A percentile compares a stretch with the other conserved stretches of the same genome.
phyloP scores from a whole-genome alignment of 2,329 filamentous ascomycete genomes.

The Penicillium sp. region DNA sequence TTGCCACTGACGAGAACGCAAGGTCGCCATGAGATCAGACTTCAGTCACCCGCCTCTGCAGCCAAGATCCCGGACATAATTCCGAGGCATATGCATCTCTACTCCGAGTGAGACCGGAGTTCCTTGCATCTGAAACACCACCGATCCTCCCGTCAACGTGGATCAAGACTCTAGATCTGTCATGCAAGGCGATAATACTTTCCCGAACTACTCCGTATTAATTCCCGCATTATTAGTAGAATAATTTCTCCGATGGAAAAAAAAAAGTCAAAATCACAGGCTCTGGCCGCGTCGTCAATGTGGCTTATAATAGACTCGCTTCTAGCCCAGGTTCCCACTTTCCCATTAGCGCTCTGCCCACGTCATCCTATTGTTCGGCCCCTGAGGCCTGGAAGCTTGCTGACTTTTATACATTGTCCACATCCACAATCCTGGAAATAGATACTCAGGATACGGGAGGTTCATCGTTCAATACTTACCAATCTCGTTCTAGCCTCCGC shows the following conservation, averaged over 20 bases:
- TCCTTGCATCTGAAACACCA: not conserved
- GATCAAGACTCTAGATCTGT: not conserved
- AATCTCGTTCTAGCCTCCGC: not conserved
- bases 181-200: not conserved
- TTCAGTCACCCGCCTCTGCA: not conserved
- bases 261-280: not conserved
- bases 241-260: not conserved
- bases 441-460: not conserved
- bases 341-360: not conserved
- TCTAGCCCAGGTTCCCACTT: not conserved
- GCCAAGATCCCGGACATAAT: not conserved
- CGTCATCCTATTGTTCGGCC: not conserved
- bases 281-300: not conserved
- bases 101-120: not conserved
- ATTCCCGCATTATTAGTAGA: not conserved
- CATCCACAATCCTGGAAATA: not conserved
- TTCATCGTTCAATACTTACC: not conserved
- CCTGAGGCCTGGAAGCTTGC: not conserved
- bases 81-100: constrained; percentile 1
- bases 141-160: not conserved
- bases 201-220: not conserved
- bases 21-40: constrained; percentile 6
- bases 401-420: not conserved
- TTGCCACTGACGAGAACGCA: not conserved
- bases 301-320: not conserved